A percentile compares a stretch with the other conserved stretches of the same genome.
These are phyloP conservation scores for Schizophyllum amplum DNA, from an alignment of 1,284 basidiomycete species.

Conservation along the genomic window DNA sequence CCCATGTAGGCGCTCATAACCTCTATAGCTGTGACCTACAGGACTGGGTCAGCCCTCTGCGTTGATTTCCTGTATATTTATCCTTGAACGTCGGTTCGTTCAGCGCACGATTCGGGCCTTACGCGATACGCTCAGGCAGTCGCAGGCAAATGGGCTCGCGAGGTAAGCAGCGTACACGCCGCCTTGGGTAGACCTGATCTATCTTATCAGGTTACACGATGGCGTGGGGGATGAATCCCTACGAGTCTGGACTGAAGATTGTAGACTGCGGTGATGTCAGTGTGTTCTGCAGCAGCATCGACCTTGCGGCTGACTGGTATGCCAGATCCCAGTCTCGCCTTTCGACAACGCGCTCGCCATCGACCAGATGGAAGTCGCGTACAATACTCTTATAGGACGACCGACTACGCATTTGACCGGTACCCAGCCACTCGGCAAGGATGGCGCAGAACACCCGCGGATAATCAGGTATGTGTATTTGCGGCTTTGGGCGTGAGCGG, in stretches of 20 bases:
- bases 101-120: slow-evolving; percentile 75
- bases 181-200: background rate
- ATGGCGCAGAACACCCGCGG: slow-evolving; percentile 53
- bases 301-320: slow-evolving; percentile 13
- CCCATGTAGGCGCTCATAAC: background rate
- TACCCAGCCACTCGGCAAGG: slow-evolving; percentile 31
- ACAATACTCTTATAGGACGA: slow-evolving; percentile 48
- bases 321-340: slow-evolving; percentile 13
- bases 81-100: background rate
- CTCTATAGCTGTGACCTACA: slow-evolving; percentile 43
- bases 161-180: slow-evolving; percentile 13
- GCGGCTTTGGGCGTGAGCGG: background rate
- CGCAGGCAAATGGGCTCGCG: slow-evolving; percentile 48
- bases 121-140: slow-evolving; percentile 72
- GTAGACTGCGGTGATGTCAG: slow-evolving; percentile 83
- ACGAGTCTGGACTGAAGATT: slow-evolving; percentile 44
- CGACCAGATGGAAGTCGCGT: slow-evolving; percentile 74
- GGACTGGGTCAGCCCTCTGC: slow-evolving; percentile 26
- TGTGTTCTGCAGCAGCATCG: slow-evolving; percentile 32
- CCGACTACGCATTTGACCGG: background rate
- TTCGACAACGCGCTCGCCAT: slow-evolving; percentile 64
- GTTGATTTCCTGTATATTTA: background rate
- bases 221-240: slow-evolving; percentile 64
- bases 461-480: slow-evolving; percentile 47
- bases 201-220: slow-evolving; percentile 41